phyloP scores from a whole-genome alignment of 352 stramenopile species.

The Blastocystis hominis region DNA sequence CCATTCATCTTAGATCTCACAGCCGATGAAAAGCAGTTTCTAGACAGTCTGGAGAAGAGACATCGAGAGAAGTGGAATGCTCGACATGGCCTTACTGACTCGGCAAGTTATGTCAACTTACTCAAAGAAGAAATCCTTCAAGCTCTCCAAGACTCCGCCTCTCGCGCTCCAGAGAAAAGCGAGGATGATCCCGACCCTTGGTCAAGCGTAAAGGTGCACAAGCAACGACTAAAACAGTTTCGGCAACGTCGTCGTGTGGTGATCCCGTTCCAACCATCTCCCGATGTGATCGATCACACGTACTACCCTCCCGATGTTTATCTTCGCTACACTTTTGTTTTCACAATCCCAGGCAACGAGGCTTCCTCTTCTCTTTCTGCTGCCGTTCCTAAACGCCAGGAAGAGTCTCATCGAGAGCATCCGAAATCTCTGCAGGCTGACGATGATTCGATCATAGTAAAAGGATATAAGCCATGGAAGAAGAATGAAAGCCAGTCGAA shows the following conservation, averaged over 20 bases:
- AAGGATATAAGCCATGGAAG: background rate
- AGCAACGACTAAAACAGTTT: background rate
- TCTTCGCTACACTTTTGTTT: background rate
- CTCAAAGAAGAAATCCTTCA: background rate
- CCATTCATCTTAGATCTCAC: background rate
- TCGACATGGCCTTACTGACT: background rate
- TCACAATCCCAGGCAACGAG: background rate
- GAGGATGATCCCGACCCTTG: background rate
- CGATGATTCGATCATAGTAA: background rate
- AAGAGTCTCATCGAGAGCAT: background rate
- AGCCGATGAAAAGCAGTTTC: background rate
- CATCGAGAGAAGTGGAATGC: background rate
- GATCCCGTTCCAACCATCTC: background rate
- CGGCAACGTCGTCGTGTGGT: background rate
- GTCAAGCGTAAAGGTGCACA: background rate
- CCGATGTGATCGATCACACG: background rate
- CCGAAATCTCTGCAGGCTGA: too few species aligned
- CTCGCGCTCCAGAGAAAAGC: too few species aligned
- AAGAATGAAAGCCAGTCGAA: background rate
- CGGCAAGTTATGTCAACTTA: background rate
- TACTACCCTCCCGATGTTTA: background rate
- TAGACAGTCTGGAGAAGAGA: background rate
- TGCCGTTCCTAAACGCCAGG: background rate
- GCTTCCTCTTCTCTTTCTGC: background rate
- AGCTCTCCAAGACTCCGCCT: background rate